phyloP scores from a whole-genome alignment of 345 rosid genomes.

The Viola odorata region DNA sequence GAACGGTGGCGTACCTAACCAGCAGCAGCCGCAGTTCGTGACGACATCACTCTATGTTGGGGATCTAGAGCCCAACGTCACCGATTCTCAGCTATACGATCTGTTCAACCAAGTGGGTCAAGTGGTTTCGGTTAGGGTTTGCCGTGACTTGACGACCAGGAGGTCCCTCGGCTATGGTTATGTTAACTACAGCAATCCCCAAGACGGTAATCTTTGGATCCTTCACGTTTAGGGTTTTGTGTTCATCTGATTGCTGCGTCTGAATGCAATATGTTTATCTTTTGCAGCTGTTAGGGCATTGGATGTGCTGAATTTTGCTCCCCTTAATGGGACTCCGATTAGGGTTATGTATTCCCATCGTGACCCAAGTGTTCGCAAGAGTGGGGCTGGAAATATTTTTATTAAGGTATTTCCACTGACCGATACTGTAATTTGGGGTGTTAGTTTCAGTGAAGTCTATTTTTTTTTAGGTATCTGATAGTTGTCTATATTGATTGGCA shows the following conservation, averaged over 20 bases:
- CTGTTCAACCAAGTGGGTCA: slow-evolving; percentile 76
- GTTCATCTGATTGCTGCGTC: not conserved
- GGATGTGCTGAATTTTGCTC: slow-evolving; percentile 69
- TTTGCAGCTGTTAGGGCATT: slow-evolving; percentile 76
- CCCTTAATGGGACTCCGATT: slow-evolving; percentile 67
- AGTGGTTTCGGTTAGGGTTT: slow-evolving; percentile 77
- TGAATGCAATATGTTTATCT: not conserved
- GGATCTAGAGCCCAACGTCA: slow-evolving; percentile 71
- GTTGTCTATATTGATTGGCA: slow-evolving; percentile 22
- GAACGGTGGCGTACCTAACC: slow-evolving; percentile 31
- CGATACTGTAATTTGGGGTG: too few species aligned
- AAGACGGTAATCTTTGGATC: slow-evolving; percentile 51
- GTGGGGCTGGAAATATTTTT: slow-evolving; percentile 95
- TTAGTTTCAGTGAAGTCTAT: not conserved
- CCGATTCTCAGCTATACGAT: slow-evolving; percentile 80
- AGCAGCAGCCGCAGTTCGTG: slow-evolving; percentile 46
- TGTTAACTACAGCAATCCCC: slow-evolving; percentile 65
- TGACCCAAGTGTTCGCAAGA: slow-evolving; percentile 65
- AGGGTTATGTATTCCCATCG: slow-evolving; percentile 87
- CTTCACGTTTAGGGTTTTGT: not conserved
- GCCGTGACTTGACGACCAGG: slow-evolving; percentile 67
- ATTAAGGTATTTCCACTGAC: slow-evolving; percentile 49
- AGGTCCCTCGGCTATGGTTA: slow-evolving; percentile 90
- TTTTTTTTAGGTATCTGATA: not conserved
- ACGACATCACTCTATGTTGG: slow-evolving; percentile 91